Evolutionary conservation across 768 basidiomycete genomes (phyloP).

Genomic region (Sarcodon sp.): DNA sequence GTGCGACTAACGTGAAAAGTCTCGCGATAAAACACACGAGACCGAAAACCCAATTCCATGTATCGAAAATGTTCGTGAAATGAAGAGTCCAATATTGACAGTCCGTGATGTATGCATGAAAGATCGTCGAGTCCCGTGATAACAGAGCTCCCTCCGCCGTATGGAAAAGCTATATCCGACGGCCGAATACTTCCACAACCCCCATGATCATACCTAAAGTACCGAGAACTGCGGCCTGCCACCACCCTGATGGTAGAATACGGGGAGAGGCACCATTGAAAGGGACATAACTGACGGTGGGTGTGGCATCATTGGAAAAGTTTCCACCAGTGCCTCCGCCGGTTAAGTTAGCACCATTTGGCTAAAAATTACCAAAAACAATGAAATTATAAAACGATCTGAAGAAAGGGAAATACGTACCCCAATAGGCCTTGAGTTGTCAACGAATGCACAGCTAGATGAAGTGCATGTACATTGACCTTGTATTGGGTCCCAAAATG

Average conservation of each 20-base stretch:
- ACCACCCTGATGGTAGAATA: conserved; percentile 14
- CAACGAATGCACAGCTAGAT: conserved; percentile 44
- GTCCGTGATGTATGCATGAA: too few species aligned
- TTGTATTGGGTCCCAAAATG: conserved; percentile 70
- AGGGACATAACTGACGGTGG: conserved; percentile 27
- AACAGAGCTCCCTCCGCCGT: too few species aligned
- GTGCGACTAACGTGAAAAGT: too few species aligned
- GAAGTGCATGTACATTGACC: conserved; percentile 53
- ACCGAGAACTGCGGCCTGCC: conserved; percentile 22
- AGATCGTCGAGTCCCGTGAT: too few species aligned
- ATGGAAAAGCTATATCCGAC: not conserved
- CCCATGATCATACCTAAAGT: conserved; percentile 25
- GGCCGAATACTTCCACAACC: conserved; percentile 8
- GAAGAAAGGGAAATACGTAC: conserved; percentile 21
- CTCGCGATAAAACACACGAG: too few species aligned
- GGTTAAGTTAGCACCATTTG: conserved; percentile 60
- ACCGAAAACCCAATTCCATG: too few species aligned
- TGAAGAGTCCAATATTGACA: too few species aligned
- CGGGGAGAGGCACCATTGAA: conserved; percentile 26
- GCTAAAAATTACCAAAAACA: conserved; percentile 18
- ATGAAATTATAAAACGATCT: too few species aligned
- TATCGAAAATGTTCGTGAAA: too few species aligned
- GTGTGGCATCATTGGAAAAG: conserved; percentile 12
- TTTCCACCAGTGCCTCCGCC: conserved; percentile 39
- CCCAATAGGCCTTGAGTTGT: conserved; percentile 51